Evolutionary conservation across 805 yeast species (phyloP), one percentile per base, ranked within the genome.

Genomic region (Candida boleticola): DNA sequence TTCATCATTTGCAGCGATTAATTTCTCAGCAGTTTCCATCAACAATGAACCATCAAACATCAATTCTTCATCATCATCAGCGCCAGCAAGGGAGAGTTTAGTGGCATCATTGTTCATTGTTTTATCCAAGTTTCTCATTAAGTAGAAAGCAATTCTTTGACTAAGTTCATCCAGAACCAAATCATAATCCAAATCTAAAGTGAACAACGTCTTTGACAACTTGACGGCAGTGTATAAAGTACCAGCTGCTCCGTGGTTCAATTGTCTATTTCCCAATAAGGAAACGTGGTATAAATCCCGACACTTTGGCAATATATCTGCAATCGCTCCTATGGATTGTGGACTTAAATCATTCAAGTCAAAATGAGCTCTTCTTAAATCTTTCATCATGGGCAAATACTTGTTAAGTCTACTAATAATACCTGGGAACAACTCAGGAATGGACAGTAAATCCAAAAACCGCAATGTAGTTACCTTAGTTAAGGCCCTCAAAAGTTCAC

Each of bases 1-100:
- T 34, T 63, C 66, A 41, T 74, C 67, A 35, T 63, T 58, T 39
- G 64, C 66, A 25, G 55, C 77, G 41, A 85, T 60, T 41, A 85
- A 60, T 45, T 79, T 77, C 46, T 82, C 89, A 0, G 90, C 92
- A 2, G 88, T 77, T 57, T 83, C 83, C 53, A 88, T 82, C 37
- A 85, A 69, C 43, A 85, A 64, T 0, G 89, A 76, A 4, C 92
- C 93, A 63, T 85, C 92, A 57, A 82, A 83, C 59, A 85, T 73
- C 37, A 85, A 67, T 48, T 85, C 92, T 57, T 69, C 73, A 59
- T 56, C 54, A 27, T 54, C 46, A 10, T 58, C 57, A 16, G 47
- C 42, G 4, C 39, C 39, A 14, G 41, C 22, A 18, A 36, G 37
- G 27, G 29, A 40, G 9, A 30, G 33, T 17, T 42, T 45, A 17